phyloP scores from a whole-genome alignment of 305 asterid species.

The Fraxinus platypoda region DNA sequence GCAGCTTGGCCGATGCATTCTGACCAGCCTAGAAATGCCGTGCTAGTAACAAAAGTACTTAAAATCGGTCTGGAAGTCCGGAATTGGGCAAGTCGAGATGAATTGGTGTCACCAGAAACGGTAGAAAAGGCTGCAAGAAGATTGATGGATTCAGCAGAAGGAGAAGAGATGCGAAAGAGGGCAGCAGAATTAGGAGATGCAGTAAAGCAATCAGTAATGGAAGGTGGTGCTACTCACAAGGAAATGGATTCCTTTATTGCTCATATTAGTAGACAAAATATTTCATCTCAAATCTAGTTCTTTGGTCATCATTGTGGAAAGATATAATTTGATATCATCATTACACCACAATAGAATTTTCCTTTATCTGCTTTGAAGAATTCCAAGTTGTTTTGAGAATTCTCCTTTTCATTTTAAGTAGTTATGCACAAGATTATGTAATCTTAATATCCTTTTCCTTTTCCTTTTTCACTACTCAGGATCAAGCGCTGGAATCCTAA shows the following conservation, averaged over 20 bases:
- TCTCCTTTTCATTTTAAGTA: not conserved
- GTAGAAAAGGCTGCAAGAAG: not conserved
- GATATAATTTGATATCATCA: not conserved
- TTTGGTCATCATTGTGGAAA: not conserved
- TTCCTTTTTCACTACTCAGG: not conserved
- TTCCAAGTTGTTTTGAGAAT: not conserved
- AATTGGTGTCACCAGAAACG: slow-evolving; percentile 19
- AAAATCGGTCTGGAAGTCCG: slow-evolving; percentile 34
- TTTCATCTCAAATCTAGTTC: not conserved
- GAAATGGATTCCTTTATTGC: not conserved
- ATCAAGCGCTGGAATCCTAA: not conserved
- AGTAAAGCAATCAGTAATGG: not conserved
- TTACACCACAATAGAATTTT: not conserved
- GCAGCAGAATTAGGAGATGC: slow-evolving; percentile 1
- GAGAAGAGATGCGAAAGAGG: slow-evolving; percentile 22
- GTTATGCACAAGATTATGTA: not conserved
- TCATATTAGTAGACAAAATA: not conserved
- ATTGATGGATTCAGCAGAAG: slow-evolving; percentile 27
- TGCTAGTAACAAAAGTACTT: slow-evolving; percentile 32
- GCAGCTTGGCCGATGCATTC: slow-evolving; percentile 68
- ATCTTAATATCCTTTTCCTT: not conserved
- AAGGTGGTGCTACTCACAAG: not conserved
- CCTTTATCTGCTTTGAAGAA: not conserved
- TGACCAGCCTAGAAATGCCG: slow-evolving; percentile 59
- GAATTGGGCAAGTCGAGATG: slow-evolving; percentile 32